Evolutionary conservation across 768 basidiomycete species (phyloP).

Genomic region (Cystobasidium tubakii): DNA sequence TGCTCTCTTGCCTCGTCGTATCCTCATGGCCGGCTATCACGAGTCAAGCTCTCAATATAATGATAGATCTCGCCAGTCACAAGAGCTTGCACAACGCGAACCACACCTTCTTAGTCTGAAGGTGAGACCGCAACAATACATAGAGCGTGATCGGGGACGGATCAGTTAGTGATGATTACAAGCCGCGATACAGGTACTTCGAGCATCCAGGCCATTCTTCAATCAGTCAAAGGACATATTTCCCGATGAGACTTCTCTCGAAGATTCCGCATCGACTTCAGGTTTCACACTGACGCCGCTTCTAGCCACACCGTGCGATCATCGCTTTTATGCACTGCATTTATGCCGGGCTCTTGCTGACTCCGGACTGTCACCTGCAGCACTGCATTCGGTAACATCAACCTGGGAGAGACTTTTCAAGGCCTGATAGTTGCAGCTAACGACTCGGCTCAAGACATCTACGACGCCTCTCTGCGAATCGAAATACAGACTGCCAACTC

Average conservation of each 20-base stretch:
- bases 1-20: not conserved
- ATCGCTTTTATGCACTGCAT: not conserved
- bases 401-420: constrained; percentile 32
- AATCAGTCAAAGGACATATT: not conserved
- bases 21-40: not conserved
- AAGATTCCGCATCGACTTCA: constrained; percentile 9
- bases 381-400: constrained; percentile 29
- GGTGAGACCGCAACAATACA: not conserved
- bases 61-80: not conserved
- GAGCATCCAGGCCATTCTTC: constrained; percentile 28
- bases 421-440: constrained; percentile 30
- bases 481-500: constrained; percentile 27
- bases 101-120: constrained; percentile 23
- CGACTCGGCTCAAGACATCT: constrained; percentile 16
- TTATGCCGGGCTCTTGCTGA: not conserved
- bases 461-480: constrained; percentile 14
- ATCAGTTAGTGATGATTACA: not conserved
- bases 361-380: not conserved
- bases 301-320: constrained; percentile 17
- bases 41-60: not conserved
- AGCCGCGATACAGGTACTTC: constrained; percentile 9
- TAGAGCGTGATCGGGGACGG: not conserved
- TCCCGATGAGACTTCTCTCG: constrained; percentile 4
- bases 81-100: constrained; percentile 16
- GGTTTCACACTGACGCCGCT: constrained; percentile 29